Base-by-base conservation (phyloP, 1,284 basidiomycete species). In the Butyriboletus appendiculatus region DNA sequence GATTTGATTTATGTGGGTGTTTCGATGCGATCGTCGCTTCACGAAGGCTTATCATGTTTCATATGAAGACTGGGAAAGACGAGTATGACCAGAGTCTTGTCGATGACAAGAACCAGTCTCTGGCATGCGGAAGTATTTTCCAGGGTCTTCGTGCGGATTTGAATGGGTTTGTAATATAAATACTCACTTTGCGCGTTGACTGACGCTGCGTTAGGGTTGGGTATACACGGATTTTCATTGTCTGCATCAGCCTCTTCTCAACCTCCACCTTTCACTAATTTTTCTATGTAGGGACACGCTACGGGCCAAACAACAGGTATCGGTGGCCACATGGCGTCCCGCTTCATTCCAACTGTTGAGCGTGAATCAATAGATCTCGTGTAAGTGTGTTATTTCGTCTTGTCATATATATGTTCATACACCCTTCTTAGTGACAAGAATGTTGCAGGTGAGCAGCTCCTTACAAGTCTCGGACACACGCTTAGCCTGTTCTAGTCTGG, bases 301-400 rank as follows among this genome's bases (percentile, higher is more conserved):
- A 96, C 94, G 7, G 88, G 82, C 22, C 96, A 99, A 73, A 97
- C 95, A 7, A 97, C 95, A 3, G 94, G 95, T 45, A 85, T 97
- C 42, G 92, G 92, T 4, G 95, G 95, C 0, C 94, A 96, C 64
- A 85, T 98, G 71, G 86, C 94, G 2, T 89, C 93, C 2, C 81
- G 95, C 9, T 98, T 98, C 68, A 97, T 99, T 55, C 94, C 95
- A 1, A 99, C 96, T 0, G 96, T 99, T 3, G 96, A 99, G 73
- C 84, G 96, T 59, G 96, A 99, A 73, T 93, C 92, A 0, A 88
- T 98, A 59, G 95, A 97, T 72, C 75, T 95, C 6, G 87, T 59
- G 58, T 59, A 56, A 39, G 60, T 7, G 4, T 18, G 2, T 35
- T 11, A 5, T 43, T 40, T 34, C 35, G 11, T 39, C 18, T n/a